Conservation (phyloP, 192 early-diverging fungal species). For the Podila verticillata region DNA sequence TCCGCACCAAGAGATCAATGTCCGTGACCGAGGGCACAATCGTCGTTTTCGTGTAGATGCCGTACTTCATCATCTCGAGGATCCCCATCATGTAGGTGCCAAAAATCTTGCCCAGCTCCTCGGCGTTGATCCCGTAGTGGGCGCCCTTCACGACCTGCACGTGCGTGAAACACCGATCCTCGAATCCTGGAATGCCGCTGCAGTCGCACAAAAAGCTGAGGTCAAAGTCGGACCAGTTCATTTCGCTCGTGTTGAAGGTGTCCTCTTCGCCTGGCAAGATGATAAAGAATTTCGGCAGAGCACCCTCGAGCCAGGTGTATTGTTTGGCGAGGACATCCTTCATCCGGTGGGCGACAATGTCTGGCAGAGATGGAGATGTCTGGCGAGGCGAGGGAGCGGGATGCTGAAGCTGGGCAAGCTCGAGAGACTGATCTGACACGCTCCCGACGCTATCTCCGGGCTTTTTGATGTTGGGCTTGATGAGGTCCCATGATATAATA, state of each 20-base stretch:
- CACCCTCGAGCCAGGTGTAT: conserved; percentile 31
- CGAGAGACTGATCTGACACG: too few relatives aligned
- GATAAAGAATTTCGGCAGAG: conserved; percentile 23
- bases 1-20: conserved; percentile 1
- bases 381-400: too few relatives aligned
- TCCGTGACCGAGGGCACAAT: background rate
- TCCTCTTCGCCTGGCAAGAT: conserved; percentile 18
- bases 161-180: background rate
- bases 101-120: background rate
- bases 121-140: background rate
- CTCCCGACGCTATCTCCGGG: too few relatives aligned
- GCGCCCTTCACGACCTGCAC: background rate
- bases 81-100: conserved; percentile 31
- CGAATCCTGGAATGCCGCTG: conserved; percentile 12
- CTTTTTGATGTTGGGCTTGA: too few relatives aligned
- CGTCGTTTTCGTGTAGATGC: background rate
- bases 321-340: conserved; percentile 14
- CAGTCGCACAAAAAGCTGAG: conserved; percentile 40
- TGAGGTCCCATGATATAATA: too few relatives aligned
- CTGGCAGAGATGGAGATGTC: too few relatives aligned
- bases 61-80: conserved; percentile 30
- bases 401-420: too few relatives aligned
- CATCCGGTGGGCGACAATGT: conserved; percentile 6
- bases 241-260: background rate
- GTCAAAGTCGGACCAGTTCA: background rate